A percentile compares a stretch with the other conserved stretches of the same genome.
These are phyloP conservation scores for Neoboletus subvelutipes DNA, from an alignment of 768 basidiomycete genomes.

Conservation along the genomic window DNA sequence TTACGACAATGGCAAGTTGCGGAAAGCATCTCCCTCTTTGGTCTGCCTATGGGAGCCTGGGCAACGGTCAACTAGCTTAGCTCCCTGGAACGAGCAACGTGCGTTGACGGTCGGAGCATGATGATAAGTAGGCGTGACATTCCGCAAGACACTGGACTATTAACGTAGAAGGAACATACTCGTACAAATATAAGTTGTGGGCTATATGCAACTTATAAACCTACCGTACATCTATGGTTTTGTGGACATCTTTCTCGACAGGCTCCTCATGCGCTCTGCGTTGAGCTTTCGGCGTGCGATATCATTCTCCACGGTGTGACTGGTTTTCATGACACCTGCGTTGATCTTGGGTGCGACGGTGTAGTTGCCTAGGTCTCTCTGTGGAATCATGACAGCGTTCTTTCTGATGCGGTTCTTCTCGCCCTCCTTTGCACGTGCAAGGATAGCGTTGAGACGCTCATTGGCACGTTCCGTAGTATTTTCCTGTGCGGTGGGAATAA, in stretches of 20 bases:
- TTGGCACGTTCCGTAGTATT: slow-evolving; percentile 37
- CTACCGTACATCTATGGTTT: slow-evolving; percentile 17
- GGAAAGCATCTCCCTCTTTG: background rate
- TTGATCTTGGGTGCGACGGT: slow-evolving; percentile 71
- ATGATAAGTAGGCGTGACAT: background rate
- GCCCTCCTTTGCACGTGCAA: slow-evolving; percentile 62
- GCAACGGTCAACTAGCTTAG: background rate
- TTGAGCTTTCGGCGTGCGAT: slow-evolving; percentile 72
- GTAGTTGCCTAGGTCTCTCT: slow-evolving; percentile 72
- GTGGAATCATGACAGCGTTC: slow-evolving; percentile 84
- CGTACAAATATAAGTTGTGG: slow-evolving; percentile 4
- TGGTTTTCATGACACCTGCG: slow-evolving; percentile 50
- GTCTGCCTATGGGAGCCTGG: background rate
- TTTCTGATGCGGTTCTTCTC: slow-evolving; percentile 70
- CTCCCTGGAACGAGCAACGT: background rate
- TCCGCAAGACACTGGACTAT: background rate
- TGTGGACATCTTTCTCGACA: slow-evolving; percentile 51
- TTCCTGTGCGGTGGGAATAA: slow-evolving; percentile 57
- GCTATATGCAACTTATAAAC: background rate
- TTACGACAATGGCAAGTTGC: background rate
- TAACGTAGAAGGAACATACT: background rate
- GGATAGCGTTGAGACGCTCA: slow-evolving; percentile 66
- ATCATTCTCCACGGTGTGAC: slow-evolving; percentile 67
- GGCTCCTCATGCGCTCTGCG: slow-evolving; percentile 64
- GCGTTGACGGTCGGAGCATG: background rate